These are phyloP conservation scores for Entoloma clypeatum DNA, from an alignment of 1,284 basidiomycete genomes.

Conservation along the genomic window DNA sequence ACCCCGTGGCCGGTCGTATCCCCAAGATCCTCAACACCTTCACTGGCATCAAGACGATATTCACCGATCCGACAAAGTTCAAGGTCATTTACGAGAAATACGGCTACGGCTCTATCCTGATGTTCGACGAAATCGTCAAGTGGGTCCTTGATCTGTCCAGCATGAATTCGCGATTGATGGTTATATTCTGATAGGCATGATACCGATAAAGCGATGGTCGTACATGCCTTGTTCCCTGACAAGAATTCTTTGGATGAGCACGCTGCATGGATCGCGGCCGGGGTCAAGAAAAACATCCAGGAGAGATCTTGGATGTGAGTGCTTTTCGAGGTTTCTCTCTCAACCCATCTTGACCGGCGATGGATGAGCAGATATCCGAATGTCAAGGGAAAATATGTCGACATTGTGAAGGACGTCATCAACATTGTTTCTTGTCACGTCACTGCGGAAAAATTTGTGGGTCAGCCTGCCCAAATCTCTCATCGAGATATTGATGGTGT, in stretches of 20 bases:
- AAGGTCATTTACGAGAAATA: conserved; percentile 33
- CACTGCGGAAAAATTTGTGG: conserved; percentile 51
- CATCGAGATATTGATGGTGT: conserved; percentile 2
- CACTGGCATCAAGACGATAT: conserved; percentile 39
- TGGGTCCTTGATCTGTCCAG: conserved; percentile 12
- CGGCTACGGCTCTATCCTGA: conserved; percentile 29
- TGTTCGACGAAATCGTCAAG: conserved; percentile 26
- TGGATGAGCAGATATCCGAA: conserved; percentile 24
- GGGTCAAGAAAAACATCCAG: conserved; percentile 24
- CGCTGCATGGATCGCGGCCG: conserved; percentile 28
- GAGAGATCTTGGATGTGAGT: conserved; percentile 31
- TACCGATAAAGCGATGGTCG: conserved; percentile 21
- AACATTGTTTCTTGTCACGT: conserved; percentile 51
- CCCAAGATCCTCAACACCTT: conserved; percentile 41
- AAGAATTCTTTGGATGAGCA: conserved; percentile 29
- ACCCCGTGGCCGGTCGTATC: conserved; percentile 28
- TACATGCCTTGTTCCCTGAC: conserved; percentile 35
- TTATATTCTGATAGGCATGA: conserved; percentile 19
- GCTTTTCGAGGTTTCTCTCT: background rate
- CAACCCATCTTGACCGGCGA: background rate
- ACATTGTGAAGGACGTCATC: conserved; percentile 61
- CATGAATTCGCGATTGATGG: background rate
- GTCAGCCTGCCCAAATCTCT: background rate
- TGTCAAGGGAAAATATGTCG: conserved; percentile 42
- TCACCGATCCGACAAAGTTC: conserved; percentile 38